These are phyloP conservation scores for Aureobasidium subglaciale DNA, from an alignment of 2,329 filamentous ascomycete genomes.

Conservation along the genomic window DNA sequence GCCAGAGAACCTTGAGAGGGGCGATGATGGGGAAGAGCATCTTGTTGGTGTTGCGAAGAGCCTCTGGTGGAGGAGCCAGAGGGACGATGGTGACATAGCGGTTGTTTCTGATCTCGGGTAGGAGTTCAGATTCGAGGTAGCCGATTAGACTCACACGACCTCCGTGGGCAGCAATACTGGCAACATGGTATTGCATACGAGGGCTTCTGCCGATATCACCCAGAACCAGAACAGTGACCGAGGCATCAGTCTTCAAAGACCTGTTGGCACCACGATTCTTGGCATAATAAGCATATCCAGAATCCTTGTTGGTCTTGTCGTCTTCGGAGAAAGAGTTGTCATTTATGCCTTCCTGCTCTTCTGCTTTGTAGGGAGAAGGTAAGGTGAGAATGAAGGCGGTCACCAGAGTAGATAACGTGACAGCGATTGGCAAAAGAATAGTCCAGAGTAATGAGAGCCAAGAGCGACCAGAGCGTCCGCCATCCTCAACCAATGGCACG, in stretches of 20 bases:
- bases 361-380: constrained; percentile 45
- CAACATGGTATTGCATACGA: constrained; percentile 96
- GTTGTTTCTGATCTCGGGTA: constrained; percentile 67
- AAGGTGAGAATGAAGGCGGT: constrained; percentile 46
- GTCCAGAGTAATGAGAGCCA: constrained; percentile 23
- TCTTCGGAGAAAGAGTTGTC: constrained; percentile 25
- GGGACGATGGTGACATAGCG: constrained; percentile 64
- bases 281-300: constrained; percentile 27
- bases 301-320: constrained; percentile 23
- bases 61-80: constrained; percentile 58
- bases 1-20: constrained; percentile 80
- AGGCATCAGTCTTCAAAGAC: constrained; percentile 34
- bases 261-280: constrained; percentile 21
- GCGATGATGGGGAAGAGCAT: constrained; percentile 71
- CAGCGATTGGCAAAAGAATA: constrained; percentile 33
- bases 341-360: constrained; percentile 23
- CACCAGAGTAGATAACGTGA: constrained; percentile 36
- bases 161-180: constrained; percentile 80
- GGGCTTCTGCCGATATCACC: constrained; percentile 94
- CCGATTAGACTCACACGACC: constrained; percentile 78
- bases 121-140: constrained; percentile 76
- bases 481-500: neutral
- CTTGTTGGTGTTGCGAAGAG: constrained; percentile 60
- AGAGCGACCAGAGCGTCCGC: neutral
- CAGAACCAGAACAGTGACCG: constrained; percentile 79